phyloP scores from a whole-genome alignment of 129 eudicot species.

The Artemisia argyi region DNA sequence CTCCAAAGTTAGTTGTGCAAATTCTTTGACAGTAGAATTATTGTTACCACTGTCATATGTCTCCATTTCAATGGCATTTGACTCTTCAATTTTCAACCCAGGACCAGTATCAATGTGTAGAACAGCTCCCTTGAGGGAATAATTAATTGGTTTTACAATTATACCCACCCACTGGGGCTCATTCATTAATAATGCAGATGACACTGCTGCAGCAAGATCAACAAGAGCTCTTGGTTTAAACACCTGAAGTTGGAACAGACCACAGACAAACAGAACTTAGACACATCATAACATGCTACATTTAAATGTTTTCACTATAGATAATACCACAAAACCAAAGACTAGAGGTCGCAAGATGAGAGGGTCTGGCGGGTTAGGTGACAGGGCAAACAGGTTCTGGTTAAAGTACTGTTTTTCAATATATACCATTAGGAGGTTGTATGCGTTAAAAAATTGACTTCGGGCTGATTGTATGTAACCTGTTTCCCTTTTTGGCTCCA shows the following conservation, averaged over 20 bases:
- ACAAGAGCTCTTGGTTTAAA: slow-evolving; percentile 92
- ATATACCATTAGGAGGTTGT: too few relatives aligned
- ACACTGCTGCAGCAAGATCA: slow-evolving; percentile 91
- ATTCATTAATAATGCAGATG: slow-evolving; percentile 91
- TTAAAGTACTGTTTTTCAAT: too few relatives aligned
- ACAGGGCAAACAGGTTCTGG: too few relatives aligned
- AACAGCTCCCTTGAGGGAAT: slow-evolving; percentile 88
- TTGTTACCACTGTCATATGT: slow-evolving; percentile 23
- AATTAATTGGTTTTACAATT: slow-evolving; percentile 71
- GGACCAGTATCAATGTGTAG: slow-evolving; percentile 96
- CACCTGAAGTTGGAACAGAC: slow-evolving; percentile 48
- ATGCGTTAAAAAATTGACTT: too few relatives aligned
- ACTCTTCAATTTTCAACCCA: slow-evolving; percentile 70
- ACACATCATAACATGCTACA: slow-evolving; percentile 4
- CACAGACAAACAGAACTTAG: slow-evolving; percentile 13
- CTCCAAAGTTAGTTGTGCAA: slow-evolving; percentile 55
- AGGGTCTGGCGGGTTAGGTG: too few relatives aligned
- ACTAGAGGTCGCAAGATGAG: too few relatives aligned
- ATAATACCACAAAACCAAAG: neutral
- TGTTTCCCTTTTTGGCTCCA: too few relatives aligned
- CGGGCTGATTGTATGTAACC: too few relatives aligned
- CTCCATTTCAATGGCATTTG: slow-evolving; percentile 76
- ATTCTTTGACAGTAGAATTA: slow-evolving; percentile 42
- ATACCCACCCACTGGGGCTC: slow-evolving; percentile 98
- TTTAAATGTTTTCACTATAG: neutral